These are phyloP conservation scores for Cornus kousa DNA, from an alignment of 148 eudicot genomes.

Conservation along the genomic window DNA sequence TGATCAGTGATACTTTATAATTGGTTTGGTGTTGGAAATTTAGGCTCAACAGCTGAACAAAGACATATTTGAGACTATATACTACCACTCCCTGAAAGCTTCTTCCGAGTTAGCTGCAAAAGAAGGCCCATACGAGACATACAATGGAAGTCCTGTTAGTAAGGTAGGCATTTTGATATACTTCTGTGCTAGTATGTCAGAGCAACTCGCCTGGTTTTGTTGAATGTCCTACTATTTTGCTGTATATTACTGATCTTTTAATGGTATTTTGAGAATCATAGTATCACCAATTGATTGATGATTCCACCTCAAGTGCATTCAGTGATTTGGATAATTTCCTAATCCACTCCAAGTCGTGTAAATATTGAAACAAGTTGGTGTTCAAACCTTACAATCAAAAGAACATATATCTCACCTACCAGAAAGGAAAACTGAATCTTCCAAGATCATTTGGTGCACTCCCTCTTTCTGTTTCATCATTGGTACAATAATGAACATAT, in stretches of 20 bases:
- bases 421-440: too few relatives aligned
- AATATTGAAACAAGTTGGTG: too few relatives aligned
- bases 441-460: too few relatives aligned
- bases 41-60: conserved; percentile 96
- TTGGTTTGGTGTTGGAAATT: conserved; percentile 6
- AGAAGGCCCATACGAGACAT: conserved; percentile 90
- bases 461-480: not conserved
- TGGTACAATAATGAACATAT: not conserved
- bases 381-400: too few relatives aligned
- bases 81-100: conserved; percentile 79
- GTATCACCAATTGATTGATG: too few relatives aligned
- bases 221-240: too few relatives aligned
- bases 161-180: conserved; percentile 43
- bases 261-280: not conserved
- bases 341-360: too few relatives aligned
- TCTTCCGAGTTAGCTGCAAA: conserved; percentile 81
- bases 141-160: conserved; percentile 81
- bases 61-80: conserved; percentile 94
- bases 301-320: too few relatives aligned
- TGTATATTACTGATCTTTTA: not conserved
- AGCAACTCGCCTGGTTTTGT: too few relatives aligned
- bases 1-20: not conserved
- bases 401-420: too few relatives aligned
- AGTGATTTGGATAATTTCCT: too few relatives aligned
- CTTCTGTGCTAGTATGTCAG: too few relatives aligned